Evolutionary conservation across 169 alveolate genomes (phyloP).

Genomic region (Cryptosporidium meleagridis): DNA sequence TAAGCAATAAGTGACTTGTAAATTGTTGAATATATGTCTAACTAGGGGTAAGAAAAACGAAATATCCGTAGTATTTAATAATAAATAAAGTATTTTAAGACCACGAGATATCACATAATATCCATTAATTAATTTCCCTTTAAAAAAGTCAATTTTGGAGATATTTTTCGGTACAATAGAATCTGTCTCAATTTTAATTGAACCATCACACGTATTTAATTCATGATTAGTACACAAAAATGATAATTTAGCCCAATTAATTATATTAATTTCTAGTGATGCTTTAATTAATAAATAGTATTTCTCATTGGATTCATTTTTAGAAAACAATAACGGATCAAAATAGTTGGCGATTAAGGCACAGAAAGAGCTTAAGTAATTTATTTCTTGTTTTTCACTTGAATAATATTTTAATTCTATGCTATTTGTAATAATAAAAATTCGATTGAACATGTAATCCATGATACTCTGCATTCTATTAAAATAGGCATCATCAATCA

Average conservation of each 20-base stretch:
- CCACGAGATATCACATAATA: conserved; percentile 13
- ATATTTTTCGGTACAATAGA: conserved; percentile 33
- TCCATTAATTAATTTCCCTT: conserved; percentile 25
- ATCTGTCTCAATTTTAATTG: conserved; percentile 5
- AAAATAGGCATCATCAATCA: conserved; percentile 1
- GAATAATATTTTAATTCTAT: conserved; percentile 36
- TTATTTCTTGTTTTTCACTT: not conserved
- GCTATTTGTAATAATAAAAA: conserved; percentile 14
- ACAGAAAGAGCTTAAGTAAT: conserved; percentile 29
- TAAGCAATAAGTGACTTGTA: conserved; percentile 7
- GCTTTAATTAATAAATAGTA: not conserved
- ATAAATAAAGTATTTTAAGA: conserved; percentile 10
- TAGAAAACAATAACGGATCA: not conserved
- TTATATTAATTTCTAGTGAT: conserved; percentile 19
- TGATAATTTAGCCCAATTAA: conserved; percentile 26
- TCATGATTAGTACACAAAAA: conserved; percentile 24
- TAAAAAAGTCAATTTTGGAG: not conserved
- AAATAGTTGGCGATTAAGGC: conserved; percentile 13
- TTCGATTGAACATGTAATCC: conserved; percentile 41
- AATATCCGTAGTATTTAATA: not conserved
- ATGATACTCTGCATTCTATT: not conserved
- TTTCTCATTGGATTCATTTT: not conserved
- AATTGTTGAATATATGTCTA: conserved; percentile 1
- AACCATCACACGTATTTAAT: not conserved
- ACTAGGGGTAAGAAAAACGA: conserved; percentile 1